Percentiles rank a stretch among this genome's conserved stretches.
Evolutionary conservation across 768 basidiomycete species (phyloP).

Genomic region (Rhodosporidiobolus sp.): DNA sequence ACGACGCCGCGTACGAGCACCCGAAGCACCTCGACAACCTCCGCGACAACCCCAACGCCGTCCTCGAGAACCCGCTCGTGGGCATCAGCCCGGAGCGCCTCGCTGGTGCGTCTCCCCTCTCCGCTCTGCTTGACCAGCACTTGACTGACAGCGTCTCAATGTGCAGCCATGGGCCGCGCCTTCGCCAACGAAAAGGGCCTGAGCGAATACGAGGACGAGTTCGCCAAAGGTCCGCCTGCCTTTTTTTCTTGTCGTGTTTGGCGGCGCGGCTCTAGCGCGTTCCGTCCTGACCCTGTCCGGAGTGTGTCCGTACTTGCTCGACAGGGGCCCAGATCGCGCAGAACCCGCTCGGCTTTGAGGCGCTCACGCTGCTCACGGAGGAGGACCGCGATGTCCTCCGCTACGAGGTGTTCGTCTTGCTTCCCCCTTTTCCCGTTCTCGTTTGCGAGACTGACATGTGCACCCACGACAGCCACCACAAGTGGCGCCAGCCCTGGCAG

Average conservation of each 20-base stretch:
- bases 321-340: conserved; percentile 66
- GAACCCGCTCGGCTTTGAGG: conserved; percentile 42
- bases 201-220: conserved; percentile 46
- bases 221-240: conserved; percentile 61
- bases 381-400: conserved; percentile 45
- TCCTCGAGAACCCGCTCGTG: conserved; percentile 58
- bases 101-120: background rate
- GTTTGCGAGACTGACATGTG: background rate
- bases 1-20: background rate
- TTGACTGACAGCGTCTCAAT: conserved; percentile 60
- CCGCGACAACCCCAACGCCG: conserved; percentile 1
- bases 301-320: no score
- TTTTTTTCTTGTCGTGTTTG: conserved; percentile 80
- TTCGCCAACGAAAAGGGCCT: conserved; percentile 58
- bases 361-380: conserved; percentile 43
- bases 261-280: conserved; percentile 56
- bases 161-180: conserved; percentile 65
- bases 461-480: conserved; percentile 25
- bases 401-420: conserved; percentile 33
- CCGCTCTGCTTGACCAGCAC: conserved; percentile 57
- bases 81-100: conserved; percentile 8
- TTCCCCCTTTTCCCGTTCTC: background rate
- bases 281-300: no score
- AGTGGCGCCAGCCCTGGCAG: conserved; percentile 48
- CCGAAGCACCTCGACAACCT: conserved; percentile 14